phyloP scores from a whole-genome alignment of 1,284 basidiomycete genomes.

The Leccinum holopus region DNA sequence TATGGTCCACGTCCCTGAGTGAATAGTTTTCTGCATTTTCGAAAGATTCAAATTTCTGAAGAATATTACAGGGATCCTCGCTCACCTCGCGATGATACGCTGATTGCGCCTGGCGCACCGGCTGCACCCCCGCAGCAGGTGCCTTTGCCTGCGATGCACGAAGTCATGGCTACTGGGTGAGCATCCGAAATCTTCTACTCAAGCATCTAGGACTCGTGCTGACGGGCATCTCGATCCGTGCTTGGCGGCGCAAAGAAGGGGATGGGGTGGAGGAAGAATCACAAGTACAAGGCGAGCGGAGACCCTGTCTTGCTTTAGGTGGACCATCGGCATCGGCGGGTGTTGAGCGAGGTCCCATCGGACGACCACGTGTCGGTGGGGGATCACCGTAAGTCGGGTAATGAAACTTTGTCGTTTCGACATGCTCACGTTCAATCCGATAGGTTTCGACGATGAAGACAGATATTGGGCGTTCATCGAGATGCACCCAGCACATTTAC shows the following conservation, averaged over 20 bases:
- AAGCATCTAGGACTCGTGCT: not conserved
- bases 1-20: conserved; percentile 30
- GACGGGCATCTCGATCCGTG: conserved; percentile 34
- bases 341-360: conserved; percentile 47
- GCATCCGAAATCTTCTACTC: conserved; percentile 8
- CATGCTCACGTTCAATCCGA: conserved; percentile 10
- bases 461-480: conserved; percentile 77
- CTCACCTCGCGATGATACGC: conserved; percentile 34
- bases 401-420: conserved; percentile 1
- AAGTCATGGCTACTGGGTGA: conserved; percentile 37
- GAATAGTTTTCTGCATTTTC: conserved; percentile 2
- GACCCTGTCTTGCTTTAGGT: conserved; percentile 56
- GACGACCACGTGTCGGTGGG: conserved; percentile 31
- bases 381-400: conserved; percentile 55
- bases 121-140: conserved; percentile 25
- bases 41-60: not conserved
- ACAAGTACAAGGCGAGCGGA: conserved; percentile 25
- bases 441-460: conserved; percentile 67
- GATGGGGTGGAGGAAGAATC: conserved; percentile 26
- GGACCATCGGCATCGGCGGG: conserved; percentile 55
- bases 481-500: conserved; percentile 65
- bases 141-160: conserved; percentile 39
- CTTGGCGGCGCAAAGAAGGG: conserved; percentile 21
- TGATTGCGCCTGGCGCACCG: conserved; percentile 16
- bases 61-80: conserved; percentile 29